Evolutionary conservation across 176 grass and related monocot genomes (phyloP).

Genomic region (Bolboschoenus planiculmis): DNA sequence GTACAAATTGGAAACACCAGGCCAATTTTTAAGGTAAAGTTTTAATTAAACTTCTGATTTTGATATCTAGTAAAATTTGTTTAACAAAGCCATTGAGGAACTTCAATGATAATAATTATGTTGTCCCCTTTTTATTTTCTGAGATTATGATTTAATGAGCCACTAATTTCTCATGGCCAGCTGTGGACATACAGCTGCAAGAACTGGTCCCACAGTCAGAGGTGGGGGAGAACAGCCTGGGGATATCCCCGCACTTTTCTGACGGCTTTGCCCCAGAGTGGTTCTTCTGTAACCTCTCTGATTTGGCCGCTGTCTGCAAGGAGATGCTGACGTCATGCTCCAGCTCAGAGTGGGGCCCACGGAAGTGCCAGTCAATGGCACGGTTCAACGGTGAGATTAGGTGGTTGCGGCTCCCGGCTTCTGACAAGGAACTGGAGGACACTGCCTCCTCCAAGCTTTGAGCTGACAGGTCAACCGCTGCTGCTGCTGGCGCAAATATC

Average conservation of each 20-base stretch:
- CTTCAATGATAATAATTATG: too few species aligned
- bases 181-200: neutral
- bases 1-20: too few species aligned
- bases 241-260: neutral
- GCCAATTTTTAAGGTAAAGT: too few species aligned
- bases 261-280: neutral
- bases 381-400: neutral
- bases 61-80: neutral
- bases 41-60: too few species aligned
- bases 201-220: too few species aligned
- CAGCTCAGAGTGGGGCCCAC: too few species aligned
- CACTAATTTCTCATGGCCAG: neutral
- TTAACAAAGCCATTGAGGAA: too few species aligned
- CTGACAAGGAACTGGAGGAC: neutral
- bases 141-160: too few species aligned
- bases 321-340: neutral
- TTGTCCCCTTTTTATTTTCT: too few species aligned
- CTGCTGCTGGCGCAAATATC: too few species aligned
- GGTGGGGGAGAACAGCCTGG: neutral
- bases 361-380: neutral
- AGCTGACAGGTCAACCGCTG: too few species aligned
- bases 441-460: neutral
- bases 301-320: neutral
- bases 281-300: neutral
- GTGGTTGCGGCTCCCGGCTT: neutral